Conservation (phyloP, 805 yeast species). For the Starmera pachycereana region DNA sequence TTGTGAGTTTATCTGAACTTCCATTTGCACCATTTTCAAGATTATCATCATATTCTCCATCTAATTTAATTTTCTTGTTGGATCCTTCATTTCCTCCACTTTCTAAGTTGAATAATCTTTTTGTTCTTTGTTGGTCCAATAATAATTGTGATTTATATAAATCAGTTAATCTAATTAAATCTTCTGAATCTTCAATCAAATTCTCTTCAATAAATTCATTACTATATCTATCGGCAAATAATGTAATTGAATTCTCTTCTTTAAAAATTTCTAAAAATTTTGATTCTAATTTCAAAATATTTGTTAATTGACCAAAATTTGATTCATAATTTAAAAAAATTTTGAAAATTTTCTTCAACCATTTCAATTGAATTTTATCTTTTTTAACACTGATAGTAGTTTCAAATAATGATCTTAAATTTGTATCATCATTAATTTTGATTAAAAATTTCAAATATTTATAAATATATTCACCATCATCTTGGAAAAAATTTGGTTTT, state of each 20-base stretch:
- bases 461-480: conserved; percentile 51
- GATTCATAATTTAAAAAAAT: conserved; percentile 60
- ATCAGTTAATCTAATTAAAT: conserved; percentile 19
- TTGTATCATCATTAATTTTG: conserved; percentile 50
- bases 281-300: conserved; percentile 54
- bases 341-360: conserved; percentile 39
- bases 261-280: conserved; percentile 62
- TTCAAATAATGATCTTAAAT: conserved; percentile 78
- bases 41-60: neutral
- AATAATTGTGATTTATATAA: conserved; percentile 5
- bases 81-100: conserved; percentile 12
- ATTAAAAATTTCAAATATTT: conserved; percentile 68
- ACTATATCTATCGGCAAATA: conserved; percentile 23
- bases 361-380: conserved; percentile 18
- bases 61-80: neutral
- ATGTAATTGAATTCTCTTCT: conserved; percentile 29
- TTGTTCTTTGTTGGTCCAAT: neutral
- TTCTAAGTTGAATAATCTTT: conserved; percentile 7
- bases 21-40: neutral
- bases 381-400: conserved; percentile 45
- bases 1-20: neutral
- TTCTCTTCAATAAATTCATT: conserved; percentile 15
- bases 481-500: conserved; percentile 35
- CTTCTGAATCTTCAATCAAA: conserved; percentile 11
- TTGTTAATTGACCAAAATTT: conserved; percentile 57